These are phyloP conservation scores for Epichloe gansuensis DNA, from an alignment of 2,329 filamentous ascomycete genomes.

Conservation along the genomic window DNA sequence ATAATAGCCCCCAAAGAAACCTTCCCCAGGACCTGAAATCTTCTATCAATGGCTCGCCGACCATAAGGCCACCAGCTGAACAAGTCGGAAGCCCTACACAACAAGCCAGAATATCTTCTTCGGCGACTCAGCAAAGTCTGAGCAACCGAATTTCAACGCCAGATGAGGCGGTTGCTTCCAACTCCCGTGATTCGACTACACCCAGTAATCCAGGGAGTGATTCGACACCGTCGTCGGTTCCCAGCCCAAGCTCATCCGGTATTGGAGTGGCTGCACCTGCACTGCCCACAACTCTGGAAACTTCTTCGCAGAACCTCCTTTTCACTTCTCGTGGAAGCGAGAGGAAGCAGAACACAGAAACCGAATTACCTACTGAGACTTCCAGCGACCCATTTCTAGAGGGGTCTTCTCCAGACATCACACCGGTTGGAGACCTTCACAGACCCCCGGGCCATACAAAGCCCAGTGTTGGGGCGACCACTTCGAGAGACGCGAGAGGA, in stretches of 20 bases:
- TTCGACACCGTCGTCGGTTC: not conserved
- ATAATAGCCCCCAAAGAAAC: not conserved
- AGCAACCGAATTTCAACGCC: not conserved
- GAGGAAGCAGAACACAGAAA: not conserved
- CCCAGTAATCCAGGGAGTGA: not conserved
- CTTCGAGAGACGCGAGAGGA: not conserved
- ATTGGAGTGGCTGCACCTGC: not conserved
- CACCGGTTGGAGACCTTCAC: not conserved
- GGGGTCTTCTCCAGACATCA: not conserved
- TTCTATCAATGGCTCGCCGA: not conserved
- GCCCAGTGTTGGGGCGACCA: not conserved
- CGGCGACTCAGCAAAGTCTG: not conserved
- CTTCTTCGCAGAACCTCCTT: not conserved
- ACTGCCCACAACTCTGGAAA: not conserved
- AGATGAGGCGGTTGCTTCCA: not conserved
- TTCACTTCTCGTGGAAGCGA: not conserved
- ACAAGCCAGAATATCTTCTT: not conserved
- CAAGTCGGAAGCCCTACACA: not conserved
- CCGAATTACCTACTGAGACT: not conserved
- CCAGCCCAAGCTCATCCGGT: not conserved
- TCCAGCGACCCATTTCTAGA: not conserved
- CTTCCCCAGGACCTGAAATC: not conserved
- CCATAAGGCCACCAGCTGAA: not conserved
- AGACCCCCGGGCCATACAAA: not conserved
- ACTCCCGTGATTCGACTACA: not conserved